Evolutionary conservation across 129 eudicot genomes (phyloP), one percentile per base, ranked within the genome.

Genomic region (Heracleum sosnowskyi): DNA sequence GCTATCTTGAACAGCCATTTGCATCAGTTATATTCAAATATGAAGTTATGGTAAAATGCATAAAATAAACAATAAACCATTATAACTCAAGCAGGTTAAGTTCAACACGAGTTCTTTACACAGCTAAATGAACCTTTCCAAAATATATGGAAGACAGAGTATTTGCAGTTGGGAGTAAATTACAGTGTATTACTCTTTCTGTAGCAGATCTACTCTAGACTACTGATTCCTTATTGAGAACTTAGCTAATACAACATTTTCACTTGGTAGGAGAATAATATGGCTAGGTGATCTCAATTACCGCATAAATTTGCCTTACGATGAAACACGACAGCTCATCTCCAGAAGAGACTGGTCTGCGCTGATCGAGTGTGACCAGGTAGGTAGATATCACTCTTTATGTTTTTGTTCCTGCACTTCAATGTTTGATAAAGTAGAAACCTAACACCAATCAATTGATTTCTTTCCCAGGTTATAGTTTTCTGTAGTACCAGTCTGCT

Each of bases 241-340:
- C 20, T 62, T 22, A 22, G 72, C 79, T 51, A 78, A 79, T 51
- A 53, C 31, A 20, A 42, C 37, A 8, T 63, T 69, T 68, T 79
- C 57, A 79, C 73, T 75, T 76, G 86, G 74, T 86, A 95, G 98
- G 84, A 87, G 91, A 77, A 83, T 95, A 40, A 90, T 96, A 42
- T 96, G 97, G 99, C 82, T 96, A 73, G 99, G 99, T 70, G 99
- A 96, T 89, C 87, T 96, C 66, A 96, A 96, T 78, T 96, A 92
- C 57, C 97, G 99, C n/a, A 84, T 96, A 80, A 92, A 92, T 82
- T 86, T 90, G 80, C 77, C 99, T 33, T 96, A 87, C 81, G 95
- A 92, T 37, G 86, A 85, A 76, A 83, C 97, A n/a, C 77, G 88
- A 16, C 84, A 86, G 49, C 88, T 96, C 26, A 89, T 96, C 76